Percentiles rank a stretch among this genome's conserved stretches.
Evolutionary conservation across 2,329 filamentous ascomycete species (phyloP).

Genomic region (Xylariaceae sp.): DNA sequence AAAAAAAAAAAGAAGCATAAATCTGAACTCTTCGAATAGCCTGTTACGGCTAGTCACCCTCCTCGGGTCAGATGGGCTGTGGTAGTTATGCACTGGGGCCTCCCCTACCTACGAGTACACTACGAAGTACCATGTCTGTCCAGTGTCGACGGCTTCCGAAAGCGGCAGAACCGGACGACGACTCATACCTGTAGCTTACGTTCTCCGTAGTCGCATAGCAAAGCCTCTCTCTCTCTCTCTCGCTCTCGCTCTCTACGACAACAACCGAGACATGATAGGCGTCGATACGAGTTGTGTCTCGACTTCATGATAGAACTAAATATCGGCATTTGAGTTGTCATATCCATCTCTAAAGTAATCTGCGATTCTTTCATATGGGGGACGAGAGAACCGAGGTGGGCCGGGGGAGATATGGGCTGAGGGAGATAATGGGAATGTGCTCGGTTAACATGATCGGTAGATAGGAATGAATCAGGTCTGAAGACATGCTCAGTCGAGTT

Average conservation of each 20-base stretch:
- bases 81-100: too few species aligned
- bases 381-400: too few species aligned
- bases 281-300: background rate
- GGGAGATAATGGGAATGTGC: too few species aligned
- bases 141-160: conserved; percentile 9
- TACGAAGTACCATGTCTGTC: background rate
- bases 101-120: background rate
- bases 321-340: too few species aligned
- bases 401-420: too few species aligned
- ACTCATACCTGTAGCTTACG: background rate
- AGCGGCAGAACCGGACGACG: conserved; percentile 2
- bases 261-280: background rate
- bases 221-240: background rate
- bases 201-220: background rate
- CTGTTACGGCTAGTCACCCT: background rate
- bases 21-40: conserved; percentile 4
- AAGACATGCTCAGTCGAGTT: too few species aligned
- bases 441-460: too few species aligned
- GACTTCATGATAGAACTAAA: background rate
- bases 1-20: background rate
- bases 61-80: too few species aligned
- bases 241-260: background rate
- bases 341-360: too few species aligned
- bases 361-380: too few species aligned
- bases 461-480: too few species aligned